A percentile compares a stretch with the other conserved stretches of the same genome.
Evolutionary conservation across 2,329 filamentous ascomycete genomes (phyloP).

Genomic region (Cercospora sojina): DNA sequence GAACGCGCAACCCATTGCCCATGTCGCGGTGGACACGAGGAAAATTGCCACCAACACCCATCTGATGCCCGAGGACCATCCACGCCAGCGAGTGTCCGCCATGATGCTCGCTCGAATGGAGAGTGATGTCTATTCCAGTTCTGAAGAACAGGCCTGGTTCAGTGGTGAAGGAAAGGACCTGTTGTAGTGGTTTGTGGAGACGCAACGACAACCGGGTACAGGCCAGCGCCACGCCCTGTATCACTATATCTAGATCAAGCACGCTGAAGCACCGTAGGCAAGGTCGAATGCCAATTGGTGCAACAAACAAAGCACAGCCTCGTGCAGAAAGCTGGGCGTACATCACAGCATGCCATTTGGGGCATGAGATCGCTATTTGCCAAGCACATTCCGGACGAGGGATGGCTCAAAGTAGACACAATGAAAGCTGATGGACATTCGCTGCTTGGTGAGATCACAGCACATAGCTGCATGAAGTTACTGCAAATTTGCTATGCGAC

Average conservation of each 20-base stretch:
- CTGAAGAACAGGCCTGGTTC: neutral
- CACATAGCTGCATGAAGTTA: neutral
- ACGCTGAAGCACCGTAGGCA: no score
- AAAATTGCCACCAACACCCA: neutral
- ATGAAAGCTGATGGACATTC: neutral
- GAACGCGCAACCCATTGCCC: conserved; percentile 8
- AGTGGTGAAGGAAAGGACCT: neutral
- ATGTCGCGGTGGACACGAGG: neutral
- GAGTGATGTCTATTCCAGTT: neutral
- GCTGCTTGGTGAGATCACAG: neutral
- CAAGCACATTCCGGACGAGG: neutral
- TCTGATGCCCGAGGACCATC: conserved; percentile 1
- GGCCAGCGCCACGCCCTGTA: neutral
- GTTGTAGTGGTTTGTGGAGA: neutral
- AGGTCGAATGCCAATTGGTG: neutral
- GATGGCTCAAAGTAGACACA: neutral
- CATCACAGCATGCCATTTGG: neutral
- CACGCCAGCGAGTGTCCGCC: conserved; percentile 8
- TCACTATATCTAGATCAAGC: neutral
- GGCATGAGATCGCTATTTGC: neutral
- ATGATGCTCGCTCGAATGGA: neutral
- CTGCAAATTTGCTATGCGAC: neutral
- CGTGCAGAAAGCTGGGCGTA: neutral
- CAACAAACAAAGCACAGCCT: conserved; percentile 1
- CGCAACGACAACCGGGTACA: neutral